Base-by-base conservation (phyloP, 176 grass and related monocot species). In the Poa annua region DNA sequence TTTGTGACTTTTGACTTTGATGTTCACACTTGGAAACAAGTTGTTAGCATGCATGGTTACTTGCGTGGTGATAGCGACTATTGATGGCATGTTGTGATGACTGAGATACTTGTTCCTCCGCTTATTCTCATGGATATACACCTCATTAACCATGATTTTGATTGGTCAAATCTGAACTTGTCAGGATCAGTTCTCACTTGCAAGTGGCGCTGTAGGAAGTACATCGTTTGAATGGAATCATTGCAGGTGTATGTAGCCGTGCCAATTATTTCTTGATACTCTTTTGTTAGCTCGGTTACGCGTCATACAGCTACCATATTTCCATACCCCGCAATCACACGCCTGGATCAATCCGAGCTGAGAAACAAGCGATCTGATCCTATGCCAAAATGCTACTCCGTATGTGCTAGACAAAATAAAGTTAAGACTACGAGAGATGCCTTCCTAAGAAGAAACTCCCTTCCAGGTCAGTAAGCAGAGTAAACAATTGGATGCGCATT, bases 191-290 rank as follows among this genome's bases (percentile, higher is more conserved):
- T 53, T 82, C 84, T 29, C 66, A 48, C 49, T 53, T 86, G 79
- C 55, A 79, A 76, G 12, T 49, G 81, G 48, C 48, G 32, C 35
- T 41, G n/a, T 74, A 11, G 8, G 11, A 72, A 78, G 20, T 62
- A 55, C 50, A 22, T n/a, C 59, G 84, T 83, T 57, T 51, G 88
- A 82, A 82, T 66, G 50, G 83, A 82, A 73, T 82, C 64, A 29
- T 67, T 59, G 34, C 8, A 60, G 84, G 79, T 74, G 6, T 24
- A 48, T 64, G 79, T 82, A 73, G 79, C 35, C 57, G 56, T 56
- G 57, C 55, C 25, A 73, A 6, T 89, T 56, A 6, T 86, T 65
- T 74, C n/a, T 11, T 32, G 66, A 71, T 5, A 11, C 51, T 12
- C 22, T 50, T 51, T 76, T 52, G 77, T 81, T 81, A 51, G 69